Conservation (phyloP, 1,284 basidiomycete species). For the Cyathus olla region DNA sequence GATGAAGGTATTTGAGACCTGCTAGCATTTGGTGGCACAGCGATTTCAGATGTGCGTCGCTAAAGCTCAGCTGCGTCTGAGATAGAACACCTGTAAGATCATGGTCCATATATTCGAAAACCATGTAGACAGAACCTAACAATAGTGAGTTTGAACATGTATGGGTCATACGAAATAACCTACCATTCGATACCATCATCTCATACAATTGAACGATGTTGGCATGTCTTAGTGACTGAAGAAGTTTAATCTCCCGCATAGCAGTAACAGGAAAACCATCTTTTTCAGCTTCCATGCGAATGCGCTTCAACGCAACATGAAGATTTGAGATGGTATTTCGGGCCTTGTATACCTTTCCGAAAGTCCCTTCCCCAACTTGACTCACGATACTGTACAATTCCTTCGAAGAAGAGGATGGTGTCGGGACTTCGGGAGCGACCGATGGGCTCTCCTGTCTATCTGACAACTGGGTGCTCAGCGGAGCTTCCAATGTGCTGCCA, state of each 20-base stretch:
- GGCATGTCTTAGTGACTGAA: constrained; percentile 90
- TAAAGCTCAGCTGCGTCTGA: constrained; percentile 89
- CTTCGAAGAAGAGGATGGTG: constrained; percentile 40
- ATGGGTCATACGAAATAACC: constrained; percentile 25
- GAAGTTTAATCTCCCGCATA: constrained; percentile 98
- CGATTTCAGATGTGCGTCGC: constrained; percentile 92
- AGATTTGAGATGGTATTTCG: constrained; percentile 81
- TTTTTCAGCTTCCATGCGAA: constrained; percentile 97
- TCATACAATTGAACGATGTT: constrained; percentile 94
- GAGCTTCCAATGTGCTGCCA: too few species aligned
- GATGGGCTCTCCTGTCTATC: too few species aligned
- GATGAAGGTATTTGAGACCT: constrained; percentile 95
- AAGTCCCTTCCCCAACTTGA: constrained; percentile 99
- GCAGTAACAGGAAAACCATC: constrained; percentile 99
- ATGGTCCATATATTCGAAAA: constrained; percentile 99
- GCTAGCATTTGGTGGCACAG: constrained; percentile 95
- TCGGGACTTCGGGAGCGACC: not conserved
- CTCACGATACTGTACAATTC: constrained; percentile 90
- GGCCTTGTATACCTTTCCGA: constrained; percentile 99
- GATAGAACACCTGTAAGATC: constrained; percentile 96
- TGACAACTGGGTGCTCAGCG: too few species aligned
- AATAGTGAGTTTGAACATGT: constrained; percentile 8
- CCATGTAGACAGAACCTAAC: constrained; percentile 96
- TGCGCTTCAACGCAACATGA: constrained; percentile 94
- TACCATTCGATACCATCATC: constrained; percentile 98